Base-by-base conservation (phyloP, 1,284 basidiomycete species). In the Ceratobasidium sp. region DNA sequence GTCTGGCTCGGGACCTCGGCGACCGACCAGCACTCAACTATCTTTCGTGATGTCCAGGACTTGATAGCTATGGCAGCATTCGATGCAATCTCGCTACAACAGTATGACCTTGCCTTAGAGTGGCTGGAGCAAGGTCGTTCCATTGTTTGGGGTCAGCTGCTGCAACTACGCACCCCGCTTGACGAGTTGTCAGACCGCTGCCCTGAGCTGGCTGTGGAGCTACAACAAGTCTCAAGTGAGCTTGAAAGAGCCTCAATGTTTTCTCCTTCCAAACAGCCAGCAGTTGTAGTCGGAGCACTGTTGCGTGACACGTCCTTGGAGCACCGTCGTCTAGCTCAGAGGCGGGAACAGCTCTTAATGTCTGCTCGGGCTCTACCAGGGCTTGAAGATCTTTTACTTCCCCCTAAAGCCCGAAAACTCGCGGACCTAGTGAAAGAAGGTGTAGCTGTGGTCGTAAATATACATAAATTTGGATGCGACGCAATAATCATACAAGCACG, bases 81-180 rank as follows among this genome's bases (percentile, higher is more conserved):
- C 17, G 20, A 17, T 2, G 70, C 70, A 10, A 62, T 73, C 44
- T 26, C 23, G 20, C 9, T 23, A 15, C 20, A 44, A 12, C 42
- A 50, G 28, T 38, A 28, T 33, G 61, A 56, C 20, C 2, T 52
- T 7, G 73, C 73, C 10, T 9, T 56, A 9, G 73, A 75, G 50
- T 75, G 73, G 73, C 46, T 75, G 2, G 73, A 75, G 42, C n/a
- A 65, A 44, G 73, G 61, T 10, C 73, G 73, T 23, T 65, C 61
- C n/a, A 17, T 75, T 38, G 33, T 75, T 5, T 75, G 73, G 73
- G 64, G n/a, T 40, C 73, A 75, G 23, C 33, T 52, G 5, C 48
- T 75, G 17, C 48, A 52, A 50, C 62, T 75, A 15, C 73, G 73
- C 17, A 42, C 28, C 5, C 61, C 73, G 3, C 26, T 65, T 23